Evolutionary conservation across 768 basidiomycete genomes (phyloP).

Genomic region (Wakefieldia striispora): DNA sequence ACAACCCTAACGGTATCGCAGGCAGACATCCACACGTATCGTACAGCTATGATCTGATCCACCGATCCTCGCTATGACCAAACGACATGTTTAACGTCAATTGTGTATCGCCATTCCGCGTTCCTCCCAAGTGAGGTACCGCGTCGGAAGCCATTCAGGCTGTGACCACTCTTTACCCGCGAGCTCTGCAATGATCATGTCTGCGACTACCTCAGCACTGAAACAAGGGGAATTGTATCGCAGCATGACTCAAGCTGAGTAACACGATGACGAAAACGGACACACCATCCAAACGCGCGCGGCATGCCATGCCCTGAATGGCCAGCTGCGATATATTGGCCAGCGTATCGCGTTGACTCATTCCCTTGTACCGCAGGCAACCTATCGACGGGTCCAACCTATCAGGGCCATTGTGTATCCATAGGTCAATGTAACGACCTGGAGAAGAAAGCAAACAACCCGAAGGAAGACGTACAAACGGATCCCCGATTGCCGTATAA

Average conservation of each 20-base stretch:
- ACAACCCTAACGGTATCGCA: neutral
- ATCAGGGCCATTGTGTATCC: no score
- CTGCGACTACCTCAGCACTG: slow-evolving; percentile 61
- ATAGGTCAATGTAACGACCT: no score
- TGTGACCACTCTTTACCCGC: slow-evolving; percentile 41
- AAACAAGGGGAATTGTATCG: neutral
- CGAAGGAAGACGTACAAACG: slow-evolving; percentile 50
- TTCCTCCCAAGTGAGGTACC: slow-evolving; percentile 43
- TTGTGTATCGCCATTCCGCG: neutral
- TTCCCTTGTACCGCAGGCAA: slow-evolving; percentile 11
- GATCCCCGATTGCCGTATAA: slow-evolving; percentile 57
- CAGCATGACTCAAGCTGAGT: no score
- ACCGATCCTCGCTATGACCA: neutral
- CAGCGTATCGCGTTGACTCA: slow-evolving; percentile 35
- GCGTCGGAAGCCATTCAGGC: slow-evolving; percentile 64
- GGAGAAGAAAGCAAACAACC: slow-evolving; percentile 1
- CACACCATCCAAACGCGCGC: slow-evolving; percentile 62
- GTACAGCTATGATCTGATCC: neutral
- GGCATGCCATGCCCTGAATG: slow-evolving; percentile 83
- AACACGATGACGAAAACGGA: neutral
- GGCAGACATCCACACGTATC: neutral
- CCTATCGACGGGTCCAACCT: slow-evolving; percentile 64
- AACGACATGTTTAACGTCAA: neutral
- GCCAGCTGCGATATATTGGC: slow-evolving; percentile 73
- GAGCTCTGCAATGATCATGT: slow-evolving; percentile 56